Conservation (phyloP, 108 stramenopile species). For the Schizochytrium sp. region DNA sequence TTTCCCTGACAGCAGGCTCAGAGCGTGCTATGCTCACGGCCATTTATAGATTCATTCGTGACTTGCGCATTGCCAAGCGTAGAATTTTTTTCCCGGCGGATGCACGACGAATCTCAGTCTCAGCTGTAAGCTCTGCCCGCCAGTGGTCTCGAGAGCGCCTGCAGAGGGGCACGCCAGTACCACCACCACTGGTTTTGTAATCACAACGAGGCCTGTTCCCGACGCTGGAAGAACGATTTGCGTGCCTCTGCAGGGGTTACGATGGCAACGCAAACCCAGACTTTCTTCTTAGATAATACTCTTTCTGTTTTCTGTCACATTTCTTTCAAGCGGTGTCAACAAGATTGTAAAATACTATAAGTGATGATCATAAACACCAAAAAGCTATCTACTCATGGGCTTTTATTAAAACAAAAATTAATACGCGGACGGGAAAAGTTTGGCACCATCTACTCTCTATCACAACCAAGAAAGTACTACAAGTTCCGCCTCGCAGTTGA, state of each 20-base stretch:
- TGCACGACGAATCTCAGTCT: neutral
- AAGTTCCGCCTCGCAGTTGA: too few species aligned
- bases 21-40: constrained; percentile 43
- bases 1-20: neutral
- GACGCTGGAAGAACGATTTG: too few species aligned
- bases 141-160: neutral
- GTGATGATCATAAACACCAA: neutral
- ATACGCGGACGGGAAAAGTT: too few species aligned
- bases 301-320: neutral
- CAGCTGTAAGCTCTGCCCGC: neutral
- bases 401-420: too few species aligned
- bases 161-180: neutral
- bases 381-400: neutral
- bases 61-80: constrained; percentile 9
- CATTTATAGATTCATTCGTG: constrained; percentile 24
- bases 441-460: too few species aligned
- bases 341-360: neutral
- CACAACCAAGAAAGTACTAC: too few species aligned
- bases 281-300: neutral
- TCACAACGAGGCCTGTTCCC: too few species aligned
- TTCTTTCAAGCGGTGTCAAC: neutral
- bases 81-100: neutral
- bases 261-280: neutral
- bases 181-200: neutral
- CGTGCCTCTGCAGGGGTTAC: too few species aligned